Evolutionary conservation across 495 filamentous ascomycete species (phyloP), one percentile per base, ranked within the genome.

Genomic region (Collariella sp.): DNA sequence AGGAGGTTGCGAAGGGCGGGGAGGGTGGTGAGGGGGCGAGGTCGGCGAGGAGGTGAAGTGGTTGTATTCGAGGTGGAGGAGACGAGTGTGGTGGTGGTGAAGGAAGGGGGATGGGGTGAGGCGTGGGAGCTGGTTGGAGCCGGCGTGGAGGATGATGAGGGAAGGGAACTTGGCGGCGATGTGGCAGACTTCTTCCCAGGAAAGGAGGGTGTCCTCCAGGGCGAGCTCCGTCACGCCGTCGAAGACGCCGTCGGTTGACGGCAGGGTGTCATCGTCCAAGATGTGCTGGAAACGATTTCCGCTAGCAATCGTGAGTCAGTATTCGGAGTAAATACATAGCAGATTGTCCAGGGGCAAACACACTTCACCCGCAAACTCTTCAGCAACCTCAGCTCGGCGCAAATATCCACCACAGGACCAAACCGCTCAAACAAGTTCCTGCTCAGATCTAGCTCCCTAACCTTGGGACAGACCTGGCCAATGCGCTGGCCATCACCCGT

Each of bases 391-490:
- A 97, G 70, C 46, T 81, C 76, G 4, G 70, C 69, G 63, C 87
- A 93, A 26, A 98, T 86, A 16, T 76, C 69, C 39, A 78, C 75
- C 19, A 95, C 77, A 23, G 84, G 80, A 3, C 69, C 63, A 67
- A 88, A 82, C 15, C 65, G 69, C 53, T 81, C 79, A 59, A 96
- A 80, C 44, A 96, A 68, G 66, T 91, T 97, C 39, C 88, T 78
- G 60, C 89, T 89, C 33, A 98, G 68, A 66, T 97, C 91, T 29
- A 98, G 76, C 63, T 96, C 86, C 12, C 77, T 75, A 53, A 95
- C 84, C 52, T 85, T 79, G 0, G 82, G 80, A 36, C 80, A 83
- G 11, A 69, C 73, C 55, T 77, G 55, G 16, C 59, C 48, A 42
- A 83, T 79, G 4, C 58, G 50, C 51, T 52, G 46, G n/a, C n/a